Conservation (phyloP, 163 green algal species). For the Chlorella variabilis region DNA sequence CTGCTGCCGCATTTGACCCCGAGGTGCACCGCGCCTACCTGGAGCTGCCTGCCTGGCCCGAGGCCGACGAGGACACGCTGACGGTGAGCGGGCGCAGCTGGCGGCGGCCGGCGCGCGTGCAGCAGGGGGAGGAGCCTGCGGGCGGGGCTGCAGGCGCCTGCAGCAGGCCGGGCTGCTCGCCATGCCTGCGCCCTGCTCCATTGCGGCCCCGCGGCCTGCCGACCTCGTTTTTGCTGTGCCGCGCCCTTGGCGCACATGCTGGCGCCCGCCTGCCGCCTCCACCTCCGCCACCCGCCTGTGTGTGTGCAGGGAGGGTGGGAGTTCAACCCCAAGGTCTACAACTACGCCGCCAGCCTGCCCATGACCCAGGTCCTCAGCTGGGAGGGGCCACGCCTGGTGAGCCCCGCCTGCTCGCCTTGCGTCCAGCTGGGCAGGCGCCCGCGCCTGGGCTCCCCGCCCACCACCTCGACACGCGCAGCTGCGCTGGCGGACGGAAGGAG, state of each 20-base stretch:
- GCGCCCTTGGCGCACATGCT: too few species aligned
- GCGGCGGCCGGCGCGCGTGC: not conserved
- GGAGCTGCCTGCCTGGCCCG: constrained; percentile 30
- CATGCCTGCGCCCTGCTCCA: too few species aligned
- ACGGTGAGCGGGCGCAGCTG: too few species aligned
- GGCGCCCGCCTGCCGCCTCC: too few species aligned
- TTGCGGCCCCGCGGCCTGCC: too few species aligned
- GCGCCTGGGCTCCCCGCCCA: not conserved
- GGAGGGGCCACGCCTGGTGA: constrained; percentile 37
- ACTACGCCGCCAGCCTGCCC: constrained; percentile 39
- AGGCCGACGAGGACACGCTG: not conserved
- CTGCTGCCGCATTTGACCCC: constrained; percentile 1
- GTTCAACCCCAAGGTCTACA: constrained; percentile 37
- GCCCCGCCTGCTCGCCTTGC: not conserved
- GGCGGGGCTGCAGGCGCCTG: not conserved
- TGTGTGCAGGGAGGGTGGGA: constrained; percentile 38
- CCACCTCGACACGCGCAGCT: not conserved
- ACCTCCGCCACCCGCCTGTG: too few species aligned
- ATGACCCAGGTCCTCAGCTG: constrained; percentile 30
- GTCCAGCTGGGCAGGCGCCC: not conserved
- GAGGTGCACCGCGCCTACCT: constrained; percentile 21
- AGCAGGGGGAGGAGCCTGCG: not conserved
- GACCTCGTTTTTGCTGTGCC: too few species aligned
- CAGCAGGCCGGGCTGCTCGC: too few species aligned
- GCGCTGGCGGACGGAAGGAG: too few species aligned